Percentiles rank a stretch among this genome's conserved stretches.
Conservation (phyloP, 176 grass and related monocot genomes). For the Urochloa ruziziensis region DNA sequence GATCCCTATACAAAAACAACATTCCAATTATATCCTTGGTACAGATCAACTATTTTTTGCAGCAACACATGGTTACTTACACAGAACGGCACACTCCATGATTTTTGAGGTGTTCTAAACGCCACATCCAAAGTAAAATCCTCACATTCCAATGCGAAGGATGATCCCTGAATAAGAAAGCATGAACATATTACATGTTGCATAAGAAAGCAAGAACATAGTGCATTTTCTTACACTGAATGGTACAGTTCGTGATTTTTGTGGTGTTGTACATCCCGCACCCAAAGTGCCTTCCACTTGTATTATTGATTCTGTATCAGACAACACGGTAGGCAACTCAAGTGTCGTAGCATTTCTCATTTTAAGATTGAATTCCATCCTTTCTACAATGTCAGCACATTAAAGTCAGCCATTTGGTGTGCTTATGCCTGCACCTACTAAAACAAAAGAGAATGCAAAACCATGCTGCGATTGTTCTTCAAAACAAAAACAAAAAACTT, state of each 20-base stretch:
- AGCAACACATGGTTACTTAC: background rate
- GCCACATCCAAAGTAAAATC: background rate
- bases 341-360: no score
- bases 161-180: background rate
- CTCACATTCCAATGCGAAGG: background rate
- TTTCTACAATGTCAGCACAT: no score
- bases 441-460: no score
- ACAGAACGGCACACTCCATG: background rate
- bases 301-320: no score
- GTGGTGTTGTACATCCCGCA: no score
- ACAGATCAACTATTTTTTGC: background rate
- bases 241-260: background rate
- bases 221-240: background rate
- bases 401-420: no score
- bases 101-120: background rate
- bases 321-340: no score
- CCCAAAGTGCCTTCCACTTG: no score
- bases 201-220: background rate
- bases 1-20: background rate
- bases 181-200: background rate
- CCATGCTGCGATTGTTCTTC: no score
- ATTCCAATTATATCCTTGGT: background rate
- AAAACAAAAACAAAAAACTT: no score
- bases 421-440: no score
- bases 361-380: no score